Evolutionary conservation across 345 rosid species (phyloP), one percentile per base, ranked within the genome.

Genomic region (Lenwebbia sp.): DNA sequence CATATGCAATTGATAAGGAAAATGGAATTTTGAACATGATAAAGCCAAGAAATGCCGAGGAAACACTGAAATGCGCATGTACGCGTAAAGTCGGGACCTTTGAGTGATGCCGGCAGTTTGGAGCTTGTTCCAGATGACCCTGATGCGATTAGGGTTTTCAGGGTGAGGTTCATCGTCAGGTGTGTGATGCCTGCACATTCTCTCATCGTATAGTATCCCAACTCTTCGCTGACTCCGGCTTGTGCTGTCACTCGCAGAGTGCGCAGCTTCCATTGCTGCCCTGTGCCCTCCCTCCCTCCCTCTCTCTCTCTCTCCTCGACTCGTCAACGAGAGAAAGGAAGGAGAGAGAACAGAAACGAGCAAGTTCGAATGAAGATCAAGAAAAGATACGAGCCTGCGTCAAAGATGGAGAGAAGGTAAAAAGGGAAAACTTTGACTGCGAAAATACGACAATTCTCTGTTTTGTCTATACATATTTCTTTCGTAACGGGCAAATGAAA

Each of bases 81-180:
- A 19, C 13, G 78, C 44, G 25, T 9, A 10, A 60, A 89, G 87
- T 9, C 41, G 52, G 51, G 30, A 95, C 98, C 97, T 92, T 85
- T 92, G 94, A 88, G 95, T 84, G 84, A 97, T 88, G 86, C 92
- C 92, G 14, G 95, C 88, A 60, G 83, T 84, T 47, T 90, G 91
- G 88, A 97, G 96, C 92, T 89, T 93, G 88, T 89, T 90, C 99
- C 99, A 96, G 76, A 97, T 94, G 60, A 87, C 90, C 52, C 85
- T 89, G 85, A 96, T 94, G 83, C 99, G 99, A 86, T 93, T 85
- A 83, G 98, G 98, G 89, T 93, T 90, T 88, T 96, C 98, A 0
- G 96, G 96, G 85, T 97, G 98, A 89, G 82, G 54, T 40, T 92
- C 96, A 15, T 90, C 96, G 86, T 94, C 91, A 13, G 98, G 95